Percentiles rank a stretch among this genome's conserved stretches.
Conservation (phyloP, 345 rosid species). For the Combretum micranthum region DNA sequence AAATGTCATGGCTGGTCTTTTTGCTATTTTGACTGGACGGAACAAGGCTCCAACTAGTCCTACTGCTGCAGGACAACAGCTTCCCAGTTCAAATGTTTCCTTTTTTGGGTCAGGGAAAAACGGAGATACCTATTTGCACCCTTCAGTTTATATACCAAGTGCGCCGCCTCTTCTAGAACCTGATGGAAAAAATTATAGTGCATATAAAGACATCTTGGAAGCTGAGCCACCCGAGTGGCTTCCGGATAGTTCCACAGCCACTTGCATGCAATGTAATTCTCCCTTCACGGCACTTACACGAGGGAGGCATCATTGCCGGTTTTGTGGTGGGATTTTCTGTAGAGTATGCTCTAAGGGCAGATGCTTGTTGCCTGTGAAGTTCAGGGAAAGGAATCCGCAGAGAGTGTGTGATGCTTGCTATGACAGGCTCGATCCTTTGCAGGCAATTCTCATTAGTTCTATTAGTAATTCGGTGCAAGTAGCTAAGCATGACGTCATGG, state of each 20-base stretch:
- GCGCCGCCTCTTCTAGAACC: constrained; percentile 90
- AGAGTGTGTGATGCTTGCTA: constrained; percentile 93
- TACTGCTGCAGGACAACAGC: constrained; percentile 20
- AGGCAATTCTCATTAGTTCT: constrained; percentile 65
- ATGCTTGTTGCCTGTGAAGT: constrained; percentile 73
- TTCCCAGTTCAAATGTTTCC: constrained; percentile 57
- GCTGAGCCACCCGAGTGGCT: constrained; percentile 96
- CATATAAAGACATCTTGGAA: constrained; percentile 66
- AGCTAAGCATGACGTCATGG: constrained; percentile 88
- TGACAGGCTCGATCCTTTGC: constrained; percentile 93
- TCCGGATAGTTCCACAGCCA: constrained; percentile 71
- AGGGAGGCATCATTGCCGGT: constrained; percentile 97
- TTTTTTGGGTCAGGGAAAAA: constrained; percentile 69
- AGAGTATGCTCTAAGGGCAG: constrained; percentile 74
- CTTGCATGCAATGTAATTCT: constrained; percentile 76
- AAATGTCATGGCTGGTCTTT: constrained; percentile 64
- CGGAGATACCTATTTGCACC: constrained; percentile 70
- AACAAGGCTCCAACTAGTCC: constrained; percentile 28
- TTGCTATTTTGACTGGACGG: constrained; percentile 73
- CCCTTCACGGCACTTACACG: constrained; percentile 76
- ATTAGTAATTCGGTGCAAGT: constrained; percentile 89
- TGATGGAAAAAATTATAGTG: constrained; percentile 40
- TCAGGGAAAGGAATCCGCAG: constrained; percentile 86
- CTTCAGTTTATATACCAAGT: constrained; percentile 91
- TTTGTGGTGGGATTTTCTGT: constrained; percentile 94